Evolutionary conservation across 352 stramenopile genomes (phyloP).

Genomic region (Phytophthora pistaciae): DNA sequence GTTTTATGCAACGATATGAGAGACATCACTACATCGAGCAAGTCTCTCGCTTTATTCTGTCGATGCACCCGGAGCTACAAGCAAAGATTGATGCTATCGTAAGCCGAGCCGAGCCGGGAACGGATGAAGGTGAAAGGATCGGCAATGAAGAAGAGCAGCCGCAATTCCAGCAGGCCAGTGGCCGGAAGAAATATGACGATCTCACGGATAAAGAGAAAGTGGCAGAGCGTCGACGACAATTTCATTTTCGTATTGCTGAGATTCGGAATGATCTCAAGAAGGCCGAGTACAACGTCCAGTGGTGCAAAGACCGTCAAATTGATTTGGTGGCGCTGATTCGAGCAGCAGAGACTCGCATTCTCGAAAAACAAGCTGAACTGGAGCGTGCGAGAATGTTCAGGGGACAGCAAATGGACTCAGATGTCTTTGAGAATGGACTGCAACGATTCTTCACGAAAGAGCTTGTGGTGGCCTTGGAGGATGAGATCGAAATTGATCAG

Average conservation of each 20-base stretch:
- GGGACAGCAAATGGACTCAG: slow-evolving; percentile 82
- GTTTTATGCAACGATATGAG: slow-evolving; percentile 86
- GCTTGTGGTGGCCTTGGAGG: slow-evolving; percentile 72
- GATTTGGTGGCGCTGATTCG: slow-evolving; percentile 80
- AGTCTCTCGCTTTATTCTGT: slow-evolving; percentile 72
- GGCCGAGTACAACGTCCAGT: slow-evolving; percentile 81
- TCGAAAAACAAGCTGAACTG: slow-evolving; percentile 85
- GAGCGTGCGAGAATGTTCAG: slow-evolving; percentile 75
- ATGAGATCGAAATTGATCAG: slow-evolving; percentile 88
- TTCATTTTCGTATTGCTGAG: slow-evolving; percentile 80
- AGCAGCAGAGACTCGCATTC: slow-evolving; percentile 66
- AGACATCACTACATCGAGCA: slow-evolving; percentile 72
- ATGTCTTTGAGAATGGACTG: slow-evolving; percentile 74
- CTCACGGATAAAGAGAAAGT: slow-evolving; percentile 62
- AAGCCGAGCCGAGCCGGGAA: slow-evolving; percentile 5
- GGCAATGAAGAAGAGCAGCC: slow-evolving; percentile 18
- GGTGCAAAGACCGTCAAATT: slow-evolving; percentile 73
- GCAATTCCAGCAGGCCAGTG: slow-evolving; percentile 6
- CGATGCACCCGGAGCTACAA: slow-evolving; percentile 58
- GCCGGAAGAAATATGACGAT: slow-evolving; percentile 53
- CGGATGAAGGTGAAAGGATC: not conserved
- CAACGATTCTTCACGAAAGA: slow-evolving; percentile 86
- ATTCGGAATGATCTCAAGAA: slow-evolving; percentile 62
- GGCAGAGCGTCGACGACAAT: slow-evolving; percentile 67
- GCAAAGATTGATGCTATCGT: slow-evolving; percentile 65